phyloP scores from a whole-genome alignment of 2,329 filamentous ascomycete species.

The Alternaria arborescens region DNA sequence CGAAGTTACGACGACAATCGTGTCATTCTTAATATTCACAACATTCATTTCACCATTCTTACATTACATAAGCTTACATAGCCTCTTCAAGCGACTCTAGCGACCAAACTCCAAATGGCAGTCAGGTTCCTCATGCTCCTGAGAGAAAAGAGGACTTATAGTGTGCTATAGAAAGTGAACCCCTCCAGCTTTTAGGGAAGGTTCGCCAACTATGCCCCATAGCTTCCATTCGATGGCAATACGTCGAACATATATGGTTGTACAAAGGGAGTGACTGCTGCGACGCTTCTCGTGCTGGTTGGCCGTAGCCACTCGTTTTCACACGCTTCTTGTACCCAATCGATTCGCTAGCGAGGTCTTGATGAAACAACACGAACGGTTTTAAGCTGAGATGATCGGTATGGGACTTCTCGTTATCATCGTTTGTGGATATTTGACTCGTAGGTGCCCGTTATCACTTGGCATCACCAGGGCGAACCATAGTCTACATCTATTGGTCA shows the following conservation, averaged over 20 bases:
- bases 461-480: neutral
- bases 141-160: neutral
- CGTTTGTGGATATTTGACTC: neutral
- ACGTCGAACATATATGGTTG: neutral
- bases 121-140: too few species aligned
- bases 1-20: neutral
- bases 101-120: too few species aligned
- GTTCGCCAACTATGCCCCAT: neutral
- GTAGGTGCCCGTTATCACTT: neutral
- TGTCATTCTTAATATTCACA: neutral
- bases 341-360: neutral
- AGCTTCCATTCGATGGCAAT: neutral
- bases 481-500: neutral
- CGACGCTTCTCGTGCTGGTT: neutral
- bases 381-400: neutral
- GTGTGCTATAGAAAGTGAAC: neutral
- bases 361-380: neutral
- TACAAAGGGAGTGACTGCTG: neutral
- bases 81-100: neutral
- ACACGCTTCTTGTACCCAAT: neutral
- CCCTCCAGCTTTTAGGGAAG: neutral
- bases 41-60: neutral
- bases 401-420: neutral
- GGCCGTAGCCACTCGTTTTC: neutral
- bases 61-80: too few species aligned